A percentile compares a stretch with the other conserved stretches of the same genome.
phyloP scores from a whole-genome alignment of 306 rosid species.

The Purshia tridentata region DNA sequence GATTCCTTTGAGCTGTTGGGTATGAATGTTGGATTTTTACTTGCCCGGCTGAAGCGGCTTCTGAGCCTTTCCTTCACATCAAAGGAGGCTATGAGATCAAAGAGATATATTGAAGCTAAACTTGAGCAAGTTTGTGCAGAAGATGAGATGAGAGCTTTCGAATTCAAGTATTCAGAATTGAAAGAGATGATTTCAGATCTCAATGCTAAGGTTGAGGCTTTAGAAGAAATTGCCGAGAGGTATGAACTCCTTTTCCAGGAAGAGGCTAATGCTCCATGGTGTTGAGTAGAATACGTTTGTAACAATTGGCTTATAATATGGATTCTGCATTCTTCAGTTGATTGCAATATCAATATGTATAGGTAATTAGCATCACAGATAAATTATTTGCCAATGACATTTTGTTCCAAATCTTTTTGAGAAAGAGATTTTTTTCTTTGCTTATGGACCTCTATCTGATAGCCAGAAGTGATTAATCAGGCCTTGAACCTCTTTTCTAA shows the following conservation, averaged over 20 bases:
- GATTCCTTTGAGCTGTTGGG: conserved; percentile 37
- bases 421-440: no score
- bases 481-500: no score
- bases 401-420: no score
- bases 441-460: no score
- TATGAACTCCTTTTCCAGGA: conserved; percentile 28
- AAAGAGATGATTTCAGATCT: conserved; percentile 18
- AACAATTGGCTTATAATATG: no score
- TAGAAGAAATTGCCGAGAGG: conserved; percentile 2
- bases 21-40: conserved; percentile 44
- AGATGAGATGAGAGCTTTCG: conserved; percentile 22
- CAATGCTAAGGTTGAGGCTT: conserved; percentile 20
- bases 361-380: no score
- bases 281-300: neutral
- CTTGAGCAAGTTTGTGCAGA: conserved; percentile 1
- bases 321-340: no score
- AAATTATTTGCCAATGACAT: no score
- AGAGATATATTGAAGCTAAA: neutral
- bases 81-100: neutral
- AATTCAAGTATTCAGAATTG: conserved; percentile 15
- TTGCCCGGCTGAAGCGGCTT: conserved; percentile 29
- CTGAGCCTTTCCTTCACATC: conserved; percentile 12
- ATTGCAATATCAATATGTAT: no score
- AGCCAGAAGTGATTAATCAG: no score
- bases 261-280: conserved; percentile 38